Evolutionary conservation across 768 basidiomycete species (phyloP).

Genomic region (Daedaleopsis nitida): DNA sequence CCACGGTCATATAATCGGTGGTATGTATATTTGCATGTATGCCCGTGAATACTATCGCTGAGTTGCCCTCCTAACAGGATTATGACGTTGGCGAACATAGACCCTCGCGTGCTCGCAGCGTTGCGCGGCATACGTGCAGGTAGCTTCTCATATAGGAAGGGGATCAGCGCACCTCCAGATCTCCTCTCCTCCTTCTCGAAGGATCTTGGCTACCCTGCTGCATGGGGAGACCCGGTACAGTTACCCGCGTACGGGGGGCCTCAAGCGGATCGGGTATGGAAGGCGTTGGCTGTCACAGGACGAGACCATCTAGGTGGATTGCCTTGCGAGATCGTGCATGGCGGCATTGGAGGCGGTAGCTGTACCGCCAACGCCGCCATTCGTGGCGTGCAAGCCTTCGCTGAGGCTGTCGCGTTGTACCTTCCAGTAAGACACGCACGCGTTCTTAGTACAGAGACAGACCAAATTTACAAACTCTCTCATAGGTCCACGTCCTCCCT

Average conservation of each 20-base stretch:
- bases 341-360: conserved; percentile 52
- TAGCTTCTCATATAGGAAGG: conserved; percentile 59
- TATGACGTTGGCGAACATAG: conserved; percentile 65
- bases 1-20: conserved; percentile 74
- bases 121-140: conserved; percentile 56
- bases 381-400: conserved; percentile 58
- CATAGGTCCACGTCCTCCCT: conserved; percentile 71
- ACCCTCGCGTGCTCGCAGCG: conserved; percentile 55
- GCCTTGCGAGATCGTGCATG: conserved; percentile 78
- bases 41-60: not conserved
- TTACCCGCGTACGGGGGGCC: conserved; percentile 67
- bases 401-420: conserved; percentile 66
- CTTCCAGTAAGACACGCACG: conserved; percentile 56
- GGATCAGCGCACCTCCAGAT: conserved; percentile 40
- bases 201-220: conserved; percentile 58
- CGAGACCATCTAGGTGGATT: conserved; percentile 65
- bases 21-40: conserved; percentile 23
- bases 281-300: conserved; percentile 51
- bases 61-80: conserved; percentile 46
- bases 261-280: conserved; percentile 56
- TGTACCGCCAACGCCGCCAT: conserved; percentile 61
- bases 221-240: conserved; percentile 62
- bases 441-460: not conserved
- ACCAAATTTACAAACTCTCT: not conserved
- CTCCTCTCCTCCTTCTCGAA: conserved; percentile 49